Evolutionary conservation across 192 early-diverging fungal genomes (phyloP).

Genomic region (Coemansia reversa): DNA sequence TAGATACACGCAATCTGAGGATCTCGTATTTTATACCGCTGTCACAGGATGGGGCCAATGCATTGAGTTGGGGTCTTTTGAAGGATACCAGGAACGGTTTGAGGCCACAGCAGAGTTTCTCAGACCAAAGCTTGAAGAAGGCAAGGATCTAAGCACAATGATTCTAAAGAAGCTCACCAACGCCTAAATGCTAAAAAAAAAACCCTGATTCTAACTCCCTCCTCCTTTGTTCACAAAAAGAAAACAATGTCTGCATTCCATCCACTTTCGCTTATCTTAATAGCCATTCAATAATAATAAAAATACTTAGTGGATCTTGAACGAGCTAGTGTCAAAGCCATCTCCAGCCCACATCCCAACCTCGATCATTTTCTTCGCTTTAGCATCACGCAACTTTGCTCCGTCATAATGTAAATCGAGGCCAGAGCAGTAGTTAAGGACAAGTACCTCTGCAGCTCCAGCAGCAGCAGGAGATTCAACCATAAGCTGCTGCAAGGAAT

Average conservation of each 20-base stretch:
- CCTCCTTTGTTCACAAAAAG: not conserved
- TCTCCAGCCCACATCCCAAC: constrained; percentile 51
- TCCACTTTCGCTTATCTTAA: not conserved
- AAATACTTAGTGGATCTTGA: constrained; percentile 29
- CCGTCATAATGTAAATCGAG: constrained; percentile 51
- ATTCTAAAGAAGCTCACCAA: constrained; percentile 54
- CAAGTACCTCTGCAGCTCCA: constrained; percentile 37
- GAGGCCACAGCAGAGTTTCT: constrained; percentile 85
- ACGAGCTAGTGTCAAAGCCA: constrained; percentile 31
- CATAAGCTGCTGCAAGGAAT: constrained; percentile 32
- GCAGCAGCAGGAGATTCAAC: constrained; percentile 26
- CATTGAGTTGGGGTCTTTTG: constrained; percentile 77
- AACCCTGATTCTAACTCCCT: too few relatives aligned
- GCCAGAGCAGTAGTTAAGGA: constrained; percentile 50
- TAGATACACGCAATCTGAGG: constrained; percentile 73
- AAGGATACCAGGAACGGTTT: constrained; percentile 82
- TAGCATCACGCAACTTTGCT: constrained; percentile 24
- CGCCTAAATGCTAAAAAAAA: not conserved
- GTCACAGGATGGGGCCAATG: constrained; percentile 92
- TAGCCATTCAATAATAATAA: not conserved
- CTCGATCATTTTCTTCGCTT: constrained; percentile 38
- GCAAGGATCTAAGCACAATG: constrained; percentile 58
- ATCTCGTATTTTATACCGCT: constrained; percentile 87
- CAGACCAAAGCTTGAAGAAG: constrained; percentile 59
- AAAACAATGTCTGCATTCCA: not conserved